These are phyloP conservation scores for Xylona heveae DNA, from an alignment of 495 filamentous ascomycete genomes.

Conservation along the genomic window DNA sequence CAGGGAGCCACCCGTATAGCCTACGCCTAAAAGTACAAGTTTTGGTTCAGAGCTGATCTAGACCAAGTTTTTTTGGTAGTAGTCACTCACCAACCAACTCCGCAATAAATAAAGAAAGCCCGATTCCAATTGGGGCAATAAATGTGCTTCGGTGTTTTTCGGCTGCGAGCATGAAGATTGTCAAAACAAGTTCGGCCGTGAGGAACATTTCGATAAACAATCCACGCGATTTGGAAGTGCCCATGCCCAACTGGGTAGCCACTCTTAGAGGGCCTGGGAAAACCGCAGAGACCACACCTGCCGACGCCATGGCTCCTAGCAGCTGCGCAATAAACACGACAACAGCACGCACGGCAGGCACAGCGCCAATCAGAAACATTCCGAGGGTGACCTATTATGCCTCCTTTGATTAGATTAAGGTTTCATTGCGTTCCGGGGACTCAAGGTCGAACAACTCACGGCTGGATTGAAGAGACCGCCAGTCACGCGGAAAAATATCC, in stretches of 20 bases:
- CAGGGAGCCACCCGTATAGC: constrained; percentile 50
- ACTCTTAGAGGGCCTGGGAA: constrained; percentile 29
- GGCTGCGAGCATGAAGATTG: constrained; percentile 33
- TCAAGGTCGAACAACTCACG: constrained; percentile 17
- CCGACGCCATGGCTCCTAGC: constrained; percentile 31
- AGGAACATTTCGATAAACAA: constrained; percentile 34
- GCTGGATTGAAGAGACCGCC: constrained; percentile 73
- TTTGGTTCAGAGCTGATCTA: constrained; percentile 1
- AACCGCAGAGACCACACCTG: constrained; percentile 26
- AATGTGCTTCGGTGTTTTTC: constrained; percentile 30
- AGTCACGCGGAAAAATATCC: constrained; percentile 65
- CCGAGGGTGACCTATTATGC: constrained; percentile 25
- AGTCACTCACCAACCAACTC: constrained; percentile 10
- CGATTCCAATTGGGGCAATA: constrained; percentile 32
- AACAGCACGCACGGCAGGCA: constrained; percentile 23
- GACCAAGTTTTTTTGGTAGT: not conserved
- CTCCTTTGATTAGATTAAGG: not conserved
- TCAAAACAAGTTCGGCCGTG: constrained; percentile 29
- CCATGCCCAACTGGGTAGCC: constrained; percentile 18
- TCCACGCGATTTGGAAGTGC: constrained; percentile 24
- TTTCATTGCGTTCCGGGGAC: not conserved
- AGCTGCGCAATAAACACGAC: constrained; percentile 35
- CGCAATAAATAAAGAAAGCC: constrained; percentile 27
- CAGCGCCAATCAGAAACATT: constrained; percentile 32
- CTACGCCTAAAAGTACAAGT: constrained; percentile 26